phyloP scores from a whole-genome alignment of 106 monocot genomes.

The Gastrodia elata region DNA sequence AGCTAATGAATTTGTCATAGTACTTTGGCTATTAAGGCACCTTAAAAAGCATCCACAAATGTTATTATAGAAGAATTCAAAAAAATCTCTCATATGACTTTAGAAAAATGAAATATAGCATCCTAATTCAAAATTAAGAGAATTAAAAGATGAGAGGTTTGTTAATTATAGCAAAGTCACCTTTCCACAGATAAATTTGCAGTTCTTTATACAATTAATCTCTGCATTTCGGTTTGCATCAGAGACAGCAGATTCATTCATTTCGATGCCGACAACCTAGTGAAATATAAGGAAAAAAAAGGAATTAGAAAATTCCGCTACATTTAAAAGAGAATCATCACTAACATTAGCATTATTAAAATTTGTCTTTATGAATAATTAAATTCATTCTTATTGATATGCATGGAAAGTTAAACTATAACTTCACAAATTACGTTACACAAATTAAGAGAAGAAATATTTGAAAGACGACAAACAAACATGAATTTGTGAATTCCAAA shows the following conservation, averaged over 20 bases:
- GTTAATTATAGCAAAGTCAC: slow-evolving; percentile 19
- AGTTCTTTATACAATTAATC: slow-evolving; percentile 80
- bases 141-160: not conserved
- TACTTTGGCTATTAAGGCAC: not conserved
- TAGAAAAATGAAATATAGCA: not conserved
- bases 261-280: slow-evolving; percentile 94
- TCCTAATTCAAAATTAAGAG: not conserved
- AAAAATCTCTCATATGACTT: not conserved
- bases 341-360: not conserved
- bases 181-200: slow-evolving; percentile 89
- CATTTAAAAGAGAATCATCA: not conserved
- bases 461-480: not conserved
- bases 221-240: slow-evolving; percentile 89
- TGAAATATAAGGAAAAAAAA: not conserved
- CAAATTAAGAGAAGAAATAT: not conserved
- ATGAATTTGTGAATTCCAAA: not conserved
- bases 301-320: not conserved
- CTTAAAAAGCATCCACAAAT: not conserved
- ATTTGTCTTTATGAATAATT: not conserved
- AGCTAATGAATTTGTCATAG: not conserved
- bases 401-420: not conserved
- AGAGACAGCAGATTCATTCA: slow-evolving; percentile 82
- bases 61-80: not conserved
- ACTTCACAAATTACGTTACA: not conserved
- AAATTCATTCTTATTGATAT: not conserved